Evolutionary conservation across 345 rosid genomes (phyloP).

Genomic region (Eucalyptus virginea): DNA sequence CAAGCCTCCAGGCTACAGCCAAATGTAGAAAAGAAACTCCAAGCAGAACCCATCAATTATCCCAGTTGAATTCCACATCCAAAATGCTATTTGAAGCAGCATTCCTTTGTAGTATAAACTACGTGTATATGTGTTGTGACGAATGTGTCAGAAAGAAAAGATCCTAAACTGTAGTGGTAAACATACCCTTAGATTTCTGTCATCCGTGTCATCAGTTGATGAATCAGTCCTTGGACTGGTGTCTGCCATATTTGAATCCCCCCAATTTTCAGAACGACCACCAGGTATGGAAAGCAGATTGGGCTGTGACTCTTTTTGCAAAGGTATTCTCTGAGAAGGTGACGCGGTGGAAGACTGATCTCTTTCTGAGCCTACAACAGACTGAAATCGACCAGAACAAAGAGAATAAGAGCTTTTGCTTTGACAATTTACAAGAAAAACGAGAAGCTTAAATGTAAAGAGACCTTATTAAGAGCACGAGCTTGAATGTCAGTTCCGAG

Average conservation of each 20-base stretch:
- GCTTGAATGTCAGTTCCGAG: slow-evolving; percentile 29
- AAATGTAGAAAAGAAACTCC: neutral
- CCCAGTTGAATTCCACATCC: neutral
- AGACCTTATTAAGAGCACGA: slow-evolving; percentile 38
- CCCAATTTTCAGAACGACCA: slow-evolving; percentile 42
- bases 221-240: slow-evolving; percentile 82
- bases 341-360: slow-evolving; percentile 11
- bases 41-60: neutral
- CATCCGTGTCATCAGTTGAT: slow-evolving; percentile 87
- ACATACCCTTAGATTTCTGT: slow-evolving; percentile 65
- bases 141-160: neutral
- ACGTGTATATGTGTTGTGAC: neutral
- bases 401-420: neutral
- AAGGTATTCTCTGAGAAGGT: slow-evolving; percentile 16
- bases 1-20: neutral
- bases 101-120: neutral
- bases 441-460: neutral
- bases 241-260: slow-evolving; percentile 62
- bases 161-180: neutral
- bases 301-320: slow-evolving; percentile 21
- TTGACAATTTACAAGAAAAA: neutral
- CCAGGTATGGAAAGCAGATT: slow-evolving; percentile 32
- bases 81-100: neutral
- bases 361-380: slow-evolving; percentile 19
- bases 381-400: slow-evolving; percentile 2